Evolutionary conservation across 768 basidiomycete genomes (phyloP).

Genomic region (Amanita subjunquillea): DNA sequence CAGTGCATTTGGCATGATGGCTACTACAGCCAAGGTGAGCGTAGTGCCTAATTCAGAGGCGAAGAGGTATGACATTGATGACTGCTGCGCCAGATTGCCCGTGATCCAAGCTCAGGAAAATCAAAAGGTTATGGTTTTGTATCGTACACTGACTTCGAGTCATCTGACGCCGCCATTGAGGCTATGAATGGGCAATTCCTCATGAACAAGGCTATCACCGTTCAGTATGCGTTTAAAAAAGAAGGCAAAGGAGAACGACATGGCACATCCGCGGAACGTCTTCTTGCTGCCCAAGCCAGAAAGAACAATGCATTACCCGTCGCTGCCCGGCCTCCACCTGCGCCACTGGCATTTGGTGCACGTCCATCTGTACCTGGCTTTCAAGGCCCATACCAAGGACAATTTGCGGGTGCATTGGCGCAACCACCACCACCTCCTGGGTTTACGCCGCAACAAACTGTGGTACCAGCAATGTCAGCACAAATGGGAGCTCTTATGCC

Average conservation of each 20-base stretch:
- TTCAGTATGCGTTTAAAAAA: conserved; percentile 99
- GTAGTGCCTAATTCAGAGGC: neutral
- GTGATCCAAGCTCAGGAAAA: conserved; percentile 72
- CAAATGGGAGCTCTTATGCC: conserved; percentile 17
- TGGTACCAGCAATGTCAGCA: conserved; percentile 37
- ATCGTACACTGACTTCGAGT: conserved; percentile 94
- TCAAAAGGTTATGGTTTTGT: conserved; percentile 98
- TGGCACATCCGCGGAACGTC: conserved; percentile 92
- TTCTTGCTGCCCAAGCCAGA: conserved; percentile 89
- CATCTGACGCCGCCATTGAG: conserved; percentile 92
- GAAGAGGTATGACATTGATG: neutral
- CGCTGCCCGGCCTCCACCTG: conserved; percentile 63
- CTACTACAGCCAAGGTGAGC: conserved; percentile 78
- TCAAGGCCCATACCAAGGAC: conserved; percentile 78
- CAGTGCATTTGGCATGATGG: conserved; percentile 88
- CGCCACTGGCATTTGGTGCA: conserved; percentile 62
- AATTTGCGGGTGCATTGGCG: conserved; percentile 84
- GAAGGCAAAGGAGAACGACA: conserved; percentile 98
- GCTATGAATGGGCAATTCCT: conserved; percentile 97
- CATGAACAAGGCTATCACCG: conserved; percentile 96
- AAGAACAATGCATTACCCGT: conserved; percentile 90
- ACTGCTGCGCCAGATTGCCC: conserved; percentile 60
- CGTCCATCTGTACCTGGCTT: conserved; percentile 61
- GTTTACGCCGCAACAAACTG: conserved; percentile 63
- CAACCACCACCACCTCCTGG: conserved; percentile 76